Evolutionary conservation across 441 rosid species (phyloP).

Genomic region (Adansonia rubrostipa): DNA sequence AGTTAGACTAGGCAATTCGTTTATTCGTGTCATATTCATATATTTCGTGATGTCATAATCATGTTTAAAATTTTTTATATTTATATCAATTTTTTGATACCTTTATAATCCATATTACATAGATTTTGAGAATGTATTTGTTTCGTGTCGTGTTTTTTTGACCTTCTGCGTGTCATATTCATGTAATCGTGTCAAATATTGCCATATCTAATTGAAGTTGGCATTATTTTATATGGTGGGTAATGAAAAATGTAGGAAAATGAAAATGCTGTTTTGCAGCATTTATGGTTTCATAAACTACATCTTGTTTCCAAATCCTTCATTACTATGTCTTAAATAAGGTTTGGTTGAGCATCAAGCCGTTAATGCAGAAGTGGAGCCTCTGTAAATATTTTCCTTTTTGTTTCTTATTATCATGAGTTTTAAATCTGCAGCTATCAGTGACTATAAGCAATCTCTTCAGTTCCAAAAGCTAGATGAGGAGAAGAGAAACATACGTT

Average conservation of each 20-base stretch:
- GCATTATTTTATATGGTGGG: neutral
- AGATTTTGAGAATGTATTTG: too few species aligned
- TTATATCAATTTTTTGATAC: too few species aligned
- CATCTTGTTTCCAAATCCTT: neutral
- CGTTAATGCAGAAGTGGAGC: neutral
- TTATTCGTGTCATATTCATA: too few species aligned
- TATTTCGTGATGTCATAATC: too few species aligned
- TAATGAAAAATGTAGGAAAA: neutral
- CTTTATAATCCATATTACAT: too few species aligned
- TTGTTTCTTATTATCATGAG: neutral
- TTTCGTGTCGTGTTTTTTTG: too few species aligned
- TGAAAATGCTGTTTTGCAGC: neutral
- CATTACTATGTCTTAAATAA: neutral
- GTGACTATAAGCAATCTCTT: constrained; percentile 98
- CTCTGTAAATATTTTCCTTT: neutral
- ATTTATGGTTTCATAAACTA: neutral
- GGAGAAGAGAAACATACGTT: constrained; percentile 91
- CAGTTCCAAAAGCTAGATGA: constrained; percentile 95
- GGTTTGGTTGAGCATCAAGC: neutral
- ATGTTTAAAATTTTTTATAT: too few species aligned
- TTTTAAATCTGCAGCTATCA: constrained; percentile 57
- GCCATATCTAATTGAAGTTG: neutral
- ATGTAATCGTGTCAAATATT: too few species aligned
- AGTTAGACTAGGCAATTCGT: too few species aligned
- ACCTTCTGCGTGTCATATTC: too few species aligned